Conservation (phyloP, 441 rosid species). For the Euphorbia schlechtendalii region DNA sequence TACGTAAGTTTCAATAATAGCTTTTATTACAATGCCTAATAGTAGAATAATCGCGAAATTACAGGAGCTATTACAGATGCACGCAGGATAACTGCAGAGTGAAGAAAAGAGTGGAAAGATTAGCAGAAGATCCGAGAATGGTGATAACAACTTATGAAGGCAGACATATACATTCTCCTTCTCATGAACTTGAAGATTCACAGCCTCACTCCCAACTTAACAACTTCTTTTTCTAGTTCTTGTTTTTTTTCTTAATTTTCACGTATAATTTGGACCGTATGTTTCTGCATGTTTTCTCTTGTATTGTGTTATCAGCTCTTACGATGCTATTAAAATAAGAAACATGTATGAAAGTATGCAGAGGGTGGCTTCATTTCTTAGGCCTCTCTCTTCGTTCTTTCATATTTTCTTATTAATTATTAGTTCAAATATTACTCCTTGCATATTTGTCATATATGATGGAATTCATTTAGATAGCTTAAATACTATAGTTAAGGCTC, state of each 20-base stretch:
- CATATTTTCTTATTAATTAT: too few relatives aligned
- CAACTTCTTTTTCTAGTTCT: conserved; percentile 49
- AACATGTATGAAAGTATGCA: too few relatives aligned
- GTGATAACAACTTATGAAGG: conserved; percentile 98
- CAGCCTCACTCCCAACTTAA: conserved; percentile 47
- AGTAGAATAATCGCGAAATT: background rate
- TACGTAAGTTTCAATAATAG: too few relatives aligned
- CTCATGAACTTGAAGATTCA: conserved; percentile 68
- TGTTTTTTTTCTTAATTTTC: background rate
- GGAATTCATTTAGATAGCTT: too few relatives aligned
- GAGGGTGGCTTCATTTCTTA: background rate
- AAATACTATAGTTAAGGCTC: too few relatives aligned
- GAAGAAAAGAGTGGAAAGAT: conserved; percentile 92
- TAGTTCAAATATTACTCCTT: too few relatives aligned
- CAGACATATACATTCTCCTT: conserved; percentile 82
- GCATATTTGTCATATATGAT: too few relatives aligned
- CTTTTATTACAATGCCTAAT: too few relatives aligned
- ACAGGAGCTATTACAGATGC: conserved; percentile 95
- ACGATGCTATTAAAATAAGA: background rate
- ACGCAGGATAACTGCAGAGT: conserved; percentile 87
- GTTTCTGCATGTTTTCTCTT: too few relatives aligned
- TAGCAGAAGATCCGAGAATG: conserved; percentile 98
- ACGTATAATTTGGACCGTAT: background rate
- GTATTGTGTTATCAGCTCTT: too few relatives aligned
- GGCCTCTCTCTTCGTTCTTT: background rate